These are phyloP conservation scores for Colletotrichum karsti DNA, from an alignment of 2,329 filamentous ascomycete species.

Conservation along the genomic window DNA sequence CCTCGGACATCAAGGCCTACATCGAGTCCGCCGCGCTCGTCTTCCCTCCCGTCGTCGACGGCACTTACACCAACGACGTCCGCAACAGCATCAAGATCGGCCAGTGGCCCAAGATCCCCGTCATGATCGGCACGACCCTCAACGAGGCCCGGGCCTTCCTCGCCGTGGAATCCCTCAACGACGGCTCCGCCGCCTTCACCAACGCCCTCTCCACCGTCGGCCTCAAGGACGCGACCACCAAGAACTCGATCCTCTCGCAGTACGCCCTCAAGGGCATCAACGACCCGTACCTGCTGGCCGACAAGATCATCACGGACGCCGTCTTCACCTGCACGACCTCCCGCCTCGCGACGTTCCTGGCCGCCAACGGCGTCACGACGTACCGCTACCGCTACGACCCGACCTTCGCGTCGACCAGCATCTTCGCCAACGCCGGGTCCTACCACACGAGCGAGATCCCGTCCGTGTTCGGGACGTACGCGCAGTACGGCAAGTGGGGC, in stretches of 20 bases:
- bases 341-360: slow-evolving; percentile 3
- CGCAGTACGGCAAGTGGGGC: slow-evolving; percentile 2
- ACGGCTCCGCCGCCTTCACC: not conserved
- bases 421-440: slow-evolving; percentile 20
- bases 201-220: not conserved
- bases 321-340: slow-evolving; percentile 20
- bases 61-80: slow-evolving; percentile 11
- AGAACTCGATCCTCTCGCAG: not conserved
- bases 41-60: slow-evolving; percentile 21
- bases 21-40: slow-evolving; percentile 13
- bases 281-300: not conserved
- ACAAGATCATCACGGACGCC: slow-evolving; percentile 19
- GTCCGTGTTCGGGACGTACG: slow-evolving; percentile 24
- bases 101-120: slow-evolving; percentile 20
- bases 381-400: slow-evolving; percentile 27
- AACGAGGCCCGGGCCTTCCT: slow-evolving; percentile 20
- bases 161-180: not conserved
- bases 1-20: slow-evolving; percentile 12
- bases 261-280: slow-evolving; percentile 4
- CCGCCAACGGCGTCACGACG: not conserved
- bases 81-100: slow-evolving; percentile 5
- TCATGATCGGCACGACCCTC: slow-evolving; percentile 16
- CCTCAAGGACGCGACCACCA: not conserved
- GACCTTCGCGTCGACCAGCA: slow-evolving; percentile 10
- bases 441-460: slow-evolving; percentile 28